Evolutionary conservation across 768 basidiomycete genomes (phyloP), one percentile per base, ranked within the genome.

Genomic region (Cyclocybe cylindracea): DNA sequence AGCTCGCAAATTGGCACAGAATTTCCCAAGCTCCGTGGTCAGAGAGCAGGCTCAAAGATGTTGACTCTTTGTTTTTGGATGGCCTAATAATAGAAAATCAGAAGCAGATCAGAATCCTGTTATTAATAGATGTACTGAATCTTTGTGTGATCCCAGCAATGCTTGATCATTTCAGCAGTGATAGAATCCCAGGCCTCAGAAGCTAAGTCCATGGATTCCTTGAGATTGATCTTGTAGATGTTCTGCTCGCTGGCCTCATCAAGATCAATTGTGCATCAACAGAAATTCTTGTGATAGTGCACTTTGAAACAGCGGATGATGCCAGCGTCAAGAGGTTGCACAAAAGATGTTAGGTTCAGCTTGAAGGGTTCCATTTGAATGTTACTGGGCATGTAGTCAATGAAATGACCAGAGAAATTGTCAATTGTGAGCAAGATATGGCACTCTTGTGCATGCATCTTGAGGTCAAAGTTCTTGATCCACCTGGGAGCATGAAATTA

Each of bases 161-260:
- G 66, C n/a, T 44, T 35, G 36, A 77, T 72, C 7, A 70, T 72
- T 6, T 59, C 57, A 0, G 59, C 50, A 29, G 67, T 57, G 4
- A 76, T 69, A 1, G 64, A 57, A 2, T 49, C 24, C 73, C 75
- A 74, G 1, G 73, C 72, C 9, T 37, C 19, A 10, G 69, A 54
- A 2, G 69, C 68, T 0, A 75, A 39, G 0, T 60, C 55, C 73
- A 75, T 76, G 9, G 64, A 71, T 33, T 74, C 47, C 1, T 76
- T 65, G 51, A 70, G 70, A 53, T 75, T 51, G 50, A 76, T 73
- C 2, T 71, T 37, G 46, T 73, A 76, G 54, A 77, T 72, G 4
- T 68, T 29, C n/a, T 59, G 59, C 16, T 66, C 42, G 16, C 61
- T 66, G 47, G 43, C 44, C 31, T 72, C 63, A 46, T 72, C 67